Evolutionary conservation across 768 basidiomycete species (phyloP).

Genomic region (Boletus sp.): DNA sequence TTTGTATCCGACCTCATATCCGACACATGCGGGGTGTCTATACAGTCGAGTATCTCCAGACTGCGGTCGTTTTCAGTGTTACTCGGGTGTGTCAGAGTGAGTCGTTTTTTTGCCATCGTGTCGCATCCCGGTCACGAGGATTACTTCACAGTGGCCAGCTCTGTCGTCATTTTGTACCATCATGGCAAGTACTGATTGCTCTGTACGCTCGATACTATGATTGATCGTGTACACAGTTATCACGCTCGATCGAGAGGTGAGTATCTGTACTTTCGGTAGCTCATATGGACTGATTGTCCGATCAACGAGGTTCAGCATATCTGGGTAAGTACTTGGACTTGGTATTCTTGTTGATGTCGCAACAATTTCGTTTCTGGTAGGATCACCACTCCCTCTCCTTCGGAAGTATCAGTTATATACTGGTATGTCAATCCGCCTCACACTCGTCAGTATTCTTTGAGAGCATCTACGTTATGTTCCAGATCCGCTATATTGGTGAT

Average conservation of each 20-base stretch:
- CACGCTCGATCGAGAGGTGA: not conserved
- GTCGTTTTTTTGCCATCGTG: too few relatives aligned
- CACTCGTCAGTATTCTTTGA: not conserved
- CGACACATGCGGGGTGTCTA: not conserved
- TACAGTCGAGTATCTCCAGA: not conserved
- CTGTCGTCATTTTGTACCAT: conserved; percentile 14
- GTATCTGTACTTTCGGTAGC: not conserved
- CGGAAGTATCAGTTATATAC: conserved; percentile 18
- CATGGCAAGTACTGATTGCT: conserved; percentile 7
- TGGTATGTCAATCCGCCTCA: not conserved
- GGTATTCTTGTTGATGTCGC: not conserved
- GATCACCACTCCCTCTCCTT: not conserved
- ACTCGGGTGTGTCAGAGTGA: too few relatives aligned
- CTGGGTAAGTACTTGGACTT: not conserved
- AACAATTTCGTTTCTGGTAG: conserved; percentile 1
- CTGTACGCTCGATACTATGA: not conserved
- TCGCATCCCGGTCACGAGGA: not conserved
- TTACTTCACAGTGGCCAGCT: conserved; percentile 3
- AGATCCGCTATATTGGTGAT: conserved; percentile 16
- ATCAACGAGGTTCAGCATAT: not conserved
- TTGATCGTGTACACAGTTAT: conserved; percentile 5
- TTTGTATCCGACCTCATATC: too few relatives aligned
- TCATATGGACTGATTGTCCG: not conserved
- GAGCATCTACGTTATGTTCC: not conserved
- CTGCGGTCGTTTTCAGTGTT: not conserved